Evolutionary conservation across 257 asterid species (phyloP).

Genomic region (Solanum clarkiae): DNA sequence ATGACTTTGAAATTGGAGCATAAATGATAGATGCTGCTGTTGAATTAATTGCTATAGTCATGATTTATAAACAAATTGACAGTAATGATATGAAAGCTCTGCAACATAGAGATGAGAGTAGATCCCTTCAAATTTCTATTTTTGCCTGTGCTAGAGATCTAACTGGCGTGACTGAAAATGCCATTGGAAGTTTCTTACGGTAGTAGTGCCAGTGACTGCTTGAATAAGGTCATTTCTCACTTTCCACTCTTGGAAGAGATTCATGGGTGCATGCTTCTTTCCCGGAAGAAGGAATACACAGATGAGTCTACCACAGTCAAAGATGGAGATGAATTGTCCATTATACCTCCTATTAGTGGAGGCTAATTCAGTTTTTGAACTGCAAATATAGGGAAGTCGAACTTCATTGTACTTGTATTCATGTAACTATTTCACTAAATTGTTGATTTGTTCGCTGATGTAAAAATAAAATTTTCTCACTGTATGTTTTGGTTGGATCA

Average conservation of each 20-base stretch:
- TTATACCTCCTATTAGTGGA: conserved; percentile 94
- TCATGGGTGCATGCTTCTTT: conserved; percentile 71
- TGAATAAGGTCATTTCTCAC: conserved; percentile 39
- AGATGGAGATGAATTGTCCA: conserved; percentile 77
- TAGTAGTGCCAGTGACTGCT: conserved; percentile 58
- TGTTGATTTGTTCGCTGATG: not conserved
- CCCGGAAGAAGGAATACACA: conserved; percentile 69
- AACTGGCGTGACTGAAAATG: conserved; percentile 52
- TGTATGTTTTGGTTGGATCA: not conserved
- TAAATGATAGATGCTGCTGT: not conserved
- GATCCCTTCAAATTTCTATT: conserved; percentile 44
- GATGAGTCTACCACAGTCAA: conserved; percentile 46
- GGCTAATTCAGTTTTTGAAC: conserved; percentile 26
- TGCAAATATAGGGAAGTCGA: not conserved
- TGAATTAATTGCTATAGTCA: not conserved
- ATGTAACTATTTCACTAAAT: not conserved
- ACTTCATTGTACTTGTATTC: not conserved
- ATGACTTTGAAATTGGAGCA: not conserved
- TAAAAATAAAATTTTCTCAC: not conserved
- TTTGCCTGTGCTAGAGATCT: conserved; percentile 86
- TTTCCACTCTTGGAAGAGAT: conserved; percentile 78
- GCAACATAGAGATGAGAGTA: conserved; percentile 10
- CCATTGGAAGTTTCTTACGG: conserved; percentile 52
- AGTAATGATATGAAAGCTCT: conserved; percentile 8
- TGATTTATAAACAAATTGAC: conserved; percentile 6